Base-by-base conservation (phyloP, 208 protist genomes). In the Trypanosoma caninum region DNA sequence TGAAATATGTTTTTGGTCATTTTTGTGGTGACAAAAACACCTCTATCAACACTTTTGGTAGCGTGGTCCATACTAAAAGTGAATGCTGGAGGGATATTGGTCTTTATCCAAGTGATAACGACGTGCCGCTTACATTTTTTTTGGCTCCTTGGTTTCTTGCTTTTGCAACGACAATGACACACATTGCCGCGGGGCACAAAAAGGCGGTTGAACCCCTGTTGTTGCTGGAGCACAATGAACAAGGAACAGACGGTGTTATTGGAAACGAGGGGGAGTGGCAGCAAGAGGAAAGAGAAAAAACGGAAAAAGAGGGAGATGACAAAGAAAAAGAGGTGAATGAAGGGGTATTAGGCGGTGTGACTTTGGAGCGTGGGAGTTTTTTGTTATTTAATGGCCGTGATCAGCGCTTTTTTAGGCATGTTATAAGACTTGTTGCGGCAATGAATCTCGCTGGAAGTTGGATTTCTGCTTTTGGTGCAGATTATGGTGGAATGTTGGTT, bases 71-170 rank as follows among this genome's bases (percentile, higher is more conserved):
- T 18, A 47, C 42, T 2, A 47, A 4, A 11, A 25, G 4, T 25
- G 52, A 18, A 8, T 14, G 20, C 3, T 72, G 65, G 33, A 13
- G 47, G 8, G 65, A 72, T 23, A 72, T 47, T 44, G 65, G 65
- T 14, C 37, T 72, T 8, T 61, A 54, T 22, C 48, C 57, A n/a
- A 30, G 7, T 10, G 30, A 57, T 13, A 11, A 52, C 1, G 27
- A 65, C 40, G 52, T 72, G 38, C 33, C 35, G 11, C 58, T 72
- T 5, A 65, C 57, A 18, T 55, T 65, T 7, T 65, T 72, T 31
- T 51, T 72, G 16, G 56, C 65, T 0, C 65, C 65, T 4, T 72
- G 65, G 65, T 64, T 72, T 48, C 48, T 72, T 35, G 65, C 65
- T 27, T 65, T 72, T 40, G 58, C 50, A 31, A 72, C 65, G 27